phyloP scores from a whole-genome alignment of 441 rosid genomes.

The Breynia disticha region DNA sequence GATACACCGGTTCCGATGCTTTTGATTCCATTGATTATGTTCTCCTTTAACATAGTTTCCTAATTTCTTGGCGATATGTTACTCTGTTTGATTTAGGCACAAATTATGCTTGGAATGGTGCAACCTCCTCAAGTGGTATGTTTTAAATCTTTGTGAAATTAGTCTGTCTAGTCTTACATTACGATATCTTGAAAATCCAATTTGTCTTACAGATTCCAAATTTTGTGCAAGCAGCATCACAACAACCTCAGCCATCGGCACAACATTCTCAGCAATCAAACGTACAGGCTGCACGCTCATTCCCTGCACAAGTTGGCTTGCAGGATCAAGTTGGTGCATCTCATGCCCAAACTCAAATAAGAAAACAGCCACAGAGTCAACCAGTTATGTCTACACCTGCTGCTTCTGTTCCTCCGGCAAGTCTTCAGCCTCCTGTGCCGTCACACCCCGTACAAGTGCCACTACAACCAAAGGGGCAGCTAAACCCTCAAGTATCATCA shows the following conservation, averaged over 20 bases:
- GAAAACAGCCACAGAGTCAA: constrained; percentile 53
- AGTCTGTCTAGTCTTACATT: constrained; percentile 2
- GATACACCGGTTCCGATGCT: too few relatives aligned
- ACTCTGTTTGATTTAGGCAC: constrained; percentile 44
- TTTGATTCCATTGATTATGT: background rate
- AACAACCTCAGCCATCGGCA: constrained; percentile 49
- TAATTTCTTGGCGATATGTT: background rate
- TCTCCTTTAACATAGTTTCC: background rate
- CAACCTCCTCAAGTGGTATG: constrained; percentile 84
- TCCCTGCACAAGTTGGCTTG: constrained; percentile 32
- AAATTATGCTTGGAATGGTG: constrained; percentile 98
- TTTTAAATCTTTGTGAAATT: constrained; percentile 13
- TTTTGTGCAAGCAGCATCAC: constrained; percentile 43
- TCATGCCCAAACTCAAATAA: constrained; percentile 38
- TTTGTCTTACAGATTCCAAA: constrained; percentile 49
- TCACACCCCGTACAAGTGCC: constrained; percentile 41
- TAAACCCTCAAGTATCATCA: constrained; percentile 39
- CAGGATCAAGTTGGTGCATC: constrained; percentile 47
- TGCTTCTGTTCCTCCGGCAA: constrained; percentile 37
- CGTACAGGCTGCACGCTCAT: constrained; percentile 35
- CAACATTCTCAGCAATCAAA: constrained; percentile 43
- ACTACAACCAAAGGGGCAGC: constrained; percentile 56
- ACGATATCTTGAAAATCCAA: constrained; percentile 8
- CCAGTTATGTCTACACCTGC: constrained; percentile 42
- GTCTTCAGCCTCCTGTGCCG: constrained; percentile 51